These are phyloP conservation scores for Hemisphaericaspora xylofermentans DNA, from an alignment of 1,139 yeast genomes.

Conservation along the genomic window DNA sequence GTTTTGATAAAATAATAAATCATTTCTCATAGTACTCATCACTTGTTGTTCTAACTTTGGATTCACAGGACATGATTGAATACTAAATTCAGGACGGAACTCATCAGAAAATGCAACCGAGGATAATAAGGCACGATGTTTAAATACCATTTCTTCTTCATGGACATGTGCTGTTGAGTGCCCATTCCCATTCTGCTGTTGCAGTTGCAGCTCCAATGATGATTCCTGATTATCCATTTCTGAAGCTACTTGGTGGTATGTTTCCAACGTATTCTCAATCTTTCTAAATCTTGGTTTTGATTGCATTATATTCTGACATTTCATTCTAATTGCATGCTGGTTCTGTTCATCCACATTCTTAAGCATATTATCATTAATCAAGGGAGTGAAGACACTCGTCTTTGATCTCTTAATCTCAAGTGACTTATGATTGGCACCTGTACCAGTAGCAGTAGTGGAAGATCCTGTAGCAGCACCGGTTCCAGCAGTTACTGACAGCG, in stretches of 20 bases:
- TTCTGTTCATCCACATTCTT: constrained; percentile 26
- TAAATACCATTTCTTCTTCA: constrained; percentile 15
- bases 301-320: constrained; percentile 32
- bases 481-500: no score
- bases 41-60: constrained; percentile 55
- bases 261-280: constrained; percentile 1
- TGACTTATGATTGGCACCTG: constrained; percentile 7
- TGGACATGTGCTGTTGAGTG: neutral
- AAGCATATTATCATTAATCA: constrained; percentile 19
- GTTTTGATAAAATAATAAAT: constrained; percentile 45
- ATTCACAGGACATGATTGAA: constrained; percentile 50
- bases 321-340: constrained; percentile 22
- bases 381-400: constrained; percentile 26
- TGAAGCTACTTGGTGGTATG: constrained; percentile 5
- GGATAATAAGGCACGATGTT: constrained; percentile 32
- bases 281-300: constrained; percentile 6
- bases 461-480: neutral
- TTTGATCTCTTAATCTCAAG: constrained; percentile 28
- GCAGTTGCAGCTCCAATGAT: neutral
- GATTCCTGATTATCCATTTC: no score
- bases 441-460: neutral
- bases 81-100: constrained; percentile 50
- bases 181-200: neutral
- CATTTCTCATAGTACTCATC: constrained; percentile 54
- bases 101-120: constrained; percentile 52